Conservation (phyloP, 176 grass and related monocot genomes). For the Zea luxurians region DNA sequence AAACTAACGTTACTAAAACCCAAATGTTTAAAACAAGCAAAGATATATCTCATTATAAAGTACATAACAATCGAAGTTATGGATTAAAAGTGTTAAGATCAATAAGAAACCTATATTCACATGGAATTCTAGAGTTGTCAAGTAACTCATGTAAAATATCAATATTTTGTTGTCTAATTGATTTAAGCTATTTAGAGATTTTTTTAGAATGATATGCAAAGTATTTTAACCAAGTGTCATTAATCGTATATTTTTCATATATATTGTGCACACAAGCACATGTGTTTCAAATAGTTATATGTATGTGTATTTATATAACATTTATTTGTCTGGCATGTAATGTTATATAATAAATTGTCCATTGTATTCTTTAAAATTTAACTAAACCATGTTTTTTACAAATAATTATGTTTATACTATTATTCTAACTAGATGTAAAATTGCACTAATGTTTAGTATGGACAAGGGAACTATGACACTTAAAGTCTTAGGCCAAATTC, state of each 20-base stretch:
- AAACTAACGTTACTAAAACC: background rate
- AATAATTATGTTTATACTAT: background rate
- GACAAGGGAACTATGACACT: background rate
- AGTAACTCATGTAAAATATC: background rate
- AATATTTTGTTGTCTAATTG: background rate
- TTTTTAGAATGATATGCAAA: too few relatives aligned
- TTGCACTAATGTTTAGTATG: background rate
- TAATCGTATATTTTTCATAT: background rate
- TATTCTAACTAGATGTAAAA: background rate
- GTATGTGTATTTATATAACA: background rate
- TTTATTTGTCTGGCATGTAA: background rate
- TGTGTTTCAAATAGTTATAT: background rate
- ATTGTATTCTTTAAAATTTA: background rate
- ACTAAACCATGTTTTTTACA: background rate
- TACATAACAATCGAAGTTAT: background rate
- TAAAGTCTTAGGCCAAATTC: background rate
- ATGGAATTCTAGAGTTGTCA: background rate
- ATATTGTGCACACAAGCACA: too few relatives aligned
- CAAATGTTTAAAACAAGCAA: background rate
- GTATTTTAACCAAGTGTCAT: background rate
- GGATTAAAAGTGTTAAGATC: background rate
- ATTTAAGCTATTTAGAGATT: background rate
- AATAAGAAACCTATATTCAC: background rate
- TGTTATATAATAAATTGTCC: background rate
- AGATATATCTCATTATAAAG: background rate